phyloP scores from a whole-genome alignment of 2,329 filamentous ascomycete genomes.

The Aspergillus udagawae region DNA sequence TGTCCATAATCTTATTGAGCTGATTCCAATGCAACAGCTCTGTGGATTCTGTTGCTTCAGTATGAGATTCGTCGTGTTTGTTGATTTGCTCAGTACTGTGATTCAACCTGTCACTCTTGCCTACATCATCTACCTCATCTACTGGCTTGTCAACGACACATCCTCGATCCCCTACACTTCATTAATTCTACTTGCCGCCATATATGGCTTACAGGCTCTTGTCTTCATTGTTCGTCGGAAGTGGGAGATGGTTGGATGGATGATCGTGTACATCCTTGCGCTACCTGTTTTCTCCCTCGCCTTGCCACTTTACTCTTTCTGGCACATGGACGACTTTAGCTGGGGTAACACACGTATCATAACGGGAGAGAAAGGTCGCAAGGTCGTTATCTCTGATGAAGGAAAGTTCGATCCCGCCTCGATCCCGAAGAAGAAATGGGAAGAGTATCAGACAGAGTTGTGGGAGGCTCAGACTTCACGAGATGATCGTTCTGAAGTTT shows the following conservation, averaged over 20 bases:
- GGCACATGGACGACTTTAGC: constrained; percentile 99
- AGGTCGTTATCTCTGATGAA: constrained; percentile 91
- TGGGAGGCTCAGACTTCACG: constrained; percentile 91
- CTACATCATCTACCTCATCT: constrained; percentile 87
- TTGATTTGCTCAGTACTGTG: constrained; percentile 87
- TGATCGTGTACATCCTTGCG: constrained; percentile 90
- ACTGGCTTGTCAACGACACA: constrained; percentile 60
- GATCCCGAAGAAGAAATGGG: constrained; percentile 98
- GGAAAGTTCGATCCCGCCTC: constrained; percentile 92
- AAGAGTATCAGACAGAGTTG: constrained; percentile 95
- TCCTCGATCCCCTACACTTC: constrained; percentile 73
- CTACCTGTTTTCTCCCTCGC: constrained; percentile 89
- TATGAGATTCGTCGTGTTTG: constrained; percentile 96
- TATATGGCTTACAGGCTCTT: constrained; percentile 93
- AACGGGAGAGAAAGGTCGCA: constrained; percentile 86
- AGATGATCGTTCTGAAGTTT: constrained; percentile 81
- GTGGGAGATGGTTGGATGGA: constrained; percentile 99
- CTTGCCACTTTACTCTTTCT: constrained; percentile 91
- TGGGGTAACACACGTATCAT: constrained; percentile 99
- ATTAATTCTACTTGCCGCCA: constrained; percentile 87
- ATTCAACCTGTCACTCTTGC: constrained; percentile 87
- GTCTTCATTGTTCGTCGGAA: constrained; percentile 96
- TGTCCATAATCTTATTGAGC: constrained; percentile 93
- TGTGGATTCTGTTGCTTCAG: constrained; percentile 99
- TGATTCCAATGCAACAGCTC: constrained; percentile 87